A percentile compares a stretch with the other conserved stretches of the same genome.
Conservation (phyloP, 108 stramenopile species). For the Epithemia pelagica region DNA sequence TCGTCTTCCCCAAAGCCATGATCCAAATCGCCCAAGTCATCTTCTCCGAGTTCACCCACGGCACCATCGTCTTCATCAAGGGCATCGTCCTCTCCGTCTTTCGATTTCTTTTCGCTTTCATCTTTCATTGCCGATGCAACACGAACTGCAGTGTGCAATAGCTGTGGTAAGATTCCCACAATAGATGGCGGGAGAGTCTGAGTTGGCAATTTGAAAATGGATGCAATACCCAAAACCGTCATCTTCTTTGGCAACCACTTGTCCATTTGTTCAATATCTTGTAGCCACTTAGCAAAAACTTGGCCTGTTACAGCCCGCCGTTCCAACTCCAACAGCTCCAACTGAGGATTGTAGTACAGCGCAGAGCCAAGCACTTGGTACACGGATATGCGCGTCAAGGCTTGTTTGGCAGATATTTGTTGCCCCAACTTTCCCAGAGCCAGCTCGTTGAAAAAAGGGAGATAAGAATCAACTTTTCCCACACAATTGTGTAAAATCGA, state of each 20-base stretch:
- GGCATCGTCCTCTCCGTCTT: slow-evolving; percentile 32
- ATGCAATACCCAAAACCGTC: slow-evolving; percentile 69
- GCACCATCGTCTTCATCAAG: slow-evolving; percentile 40
- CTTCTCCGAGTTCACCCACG: slow-evolving; percentile 25
- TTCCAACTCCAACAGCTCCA: slow-evolving; percentile 80
- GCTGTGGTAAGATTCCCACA: slow-evolving; percentile 44
- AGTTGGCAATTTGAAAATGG: slow-evolving; percentile 58
- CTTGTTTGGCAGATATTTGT: slow-evolving; percentile 61
- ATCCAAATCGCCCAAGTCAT: slow-evolving; percentile 46
- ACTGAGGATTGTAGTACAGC: slow-evolving; percentile 82
- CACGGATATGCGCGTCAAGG: slow-evolving; percentile 64
- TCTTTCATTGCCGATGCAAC: slow-evolving; percentile 62
- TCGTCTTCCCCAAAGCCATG: slow-evolving; percentile 81
- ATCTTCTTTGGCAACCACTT: slow-evolving; percentile 70
- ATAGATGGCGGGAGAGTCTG: slow-evolving; percentile 59
- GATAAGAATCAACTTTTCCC: slow-evolving; percentile 72
- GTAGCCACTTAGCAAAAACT: slow-evolving; percentile 77
- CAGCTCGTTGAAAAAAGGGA: slow-evolving; percentile 79
- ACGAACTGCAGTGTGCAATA: slow-evolving; percentile 55
- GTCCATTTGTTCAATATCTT: slow-evolving; percentile 56
- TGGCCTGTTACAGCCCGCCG: slow-evolving; percentile 77
- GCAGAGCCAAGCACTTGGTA: slow-evolving; percentile 84
- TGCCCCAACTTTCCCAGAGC: slow-evolving; percentile 77
- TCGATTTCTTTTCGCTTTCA: slow-evolving; percentile 51
- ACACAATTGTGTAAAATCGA: slow-evolving; percentile 85